Conservation (phyloP, 106 monocot genomes). For the Acorus calamus region DNA sequence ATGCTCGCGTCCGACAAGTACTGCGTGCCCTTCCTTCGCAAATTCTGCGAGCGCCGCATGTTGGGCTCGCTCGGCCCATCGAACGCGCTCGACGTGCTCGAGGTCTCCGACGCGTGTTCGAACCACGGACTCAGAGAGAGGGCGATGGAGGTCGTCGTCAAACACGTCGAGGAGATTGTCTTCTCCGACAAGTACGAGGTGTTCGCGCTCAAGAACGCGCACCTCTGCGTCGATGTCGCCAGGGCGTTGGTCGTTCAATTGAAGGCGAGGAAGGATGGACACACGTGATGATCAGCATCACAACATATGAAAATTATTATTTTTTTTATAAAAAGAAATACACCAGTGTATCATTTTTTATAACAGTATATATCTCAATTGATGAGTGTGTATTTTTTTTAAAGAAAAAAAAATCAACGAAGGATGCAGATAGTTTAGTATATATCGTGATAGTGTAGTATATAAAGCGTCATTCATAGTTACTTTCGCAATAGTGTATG, state of each 20-base stretch:
- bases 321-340: too few relatives aligned
- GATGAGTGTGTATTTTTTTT: too few relatives aligned
- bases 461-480: too few relatives aligned
- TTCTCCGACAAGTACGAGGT: slow-evolving; percentile 37
- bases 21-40: slow-evolving; percentile 41
- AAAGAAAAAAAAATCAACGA: too few relatives aligned
- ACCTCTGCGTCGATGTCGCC: slow-evolving; percentile 59
- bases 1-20: slow-evolving; percentile 66
- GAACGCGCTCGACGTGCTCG: slow-evolving; percentile 52
- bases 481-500: too few relatives aligned
- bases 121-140: slow-evolving; percentile 24
- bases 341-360: too few relatives aligned
- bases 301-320: too few relatives aligned
- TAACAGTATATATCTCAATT: too few relatives aligned
- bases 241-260: slow-evolving; percentile 35
- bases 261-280: slow-evolving; percentile 13
- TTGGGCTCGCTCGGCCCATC: slow-evolving; percentile 18
- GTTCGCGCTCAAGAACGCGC: slow-evolving; percentile 53
- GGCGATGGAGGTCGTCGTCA: slow-evolving; percentile 36
- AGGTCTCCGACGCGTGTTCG: slow-evolving; percentile 49
- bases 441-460: too few relatives aligned
- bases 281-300: background rate
- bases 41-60: slow-evolving; percentile 38
- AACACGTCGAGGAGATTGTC: slow-evolving; percentile 42
- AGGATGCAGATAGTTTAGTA: too few relatives aligned